A percentile compares a stretch with the other conserved stretches of the same genome.
Evolutionary conservation across 352 stramenopile species (phyloP).

Genomic region (Peronosclerospora sorghi): DNA sequence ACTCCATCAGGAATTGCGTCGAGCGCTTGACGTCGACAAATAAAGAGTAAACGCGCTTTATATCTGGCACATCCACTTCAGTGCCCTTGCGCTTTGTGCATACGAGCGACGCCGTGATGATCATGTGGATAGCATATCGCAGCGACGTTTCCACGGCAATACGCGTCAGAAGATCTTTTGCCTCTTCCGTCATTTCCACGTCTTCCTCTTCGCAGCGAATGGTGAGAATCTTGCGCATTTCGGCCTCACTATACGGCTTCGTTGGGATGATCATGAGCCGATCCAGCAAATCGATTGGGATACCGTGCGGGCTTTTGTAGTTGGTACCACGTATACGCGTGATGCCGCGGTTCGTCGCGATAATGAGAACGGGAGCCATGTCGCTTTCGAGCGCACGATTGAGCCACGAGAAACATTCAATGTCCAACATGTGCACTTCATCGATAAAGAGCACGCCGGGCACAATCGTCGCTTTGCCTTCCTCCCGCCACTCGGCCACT

Average conservation of each 20-base stretch:
- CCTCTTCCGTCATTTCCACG: slow-evolving; percentile 96
- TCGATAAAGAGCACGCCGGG: slow-evolving; percentile 99
- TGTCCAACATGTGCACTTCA: slow-evolving; percentile 99
- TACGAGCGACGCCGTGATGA: slow-evolving; percentile 94
- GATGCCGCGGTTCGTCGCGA: slow-evolving; percentile 98
- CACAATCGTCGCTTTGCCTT: slow-evolving; percentile 96
- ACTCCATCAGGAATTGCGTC: slow-evolving; percentile 99
- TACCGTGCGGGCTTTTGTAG: slow-evolving; percentile 97
- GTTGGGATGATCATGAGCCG: slow-evolving; percentile 98
- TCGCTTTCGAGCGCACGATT: slow-evolving; percentile 97
- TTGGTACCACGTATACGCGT: slow-evolving; percentile 97
- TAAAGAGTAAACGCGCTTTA: slow-evolving; percentile 92
- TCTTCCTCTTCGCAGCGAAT: slow-evolving; percentile 98
- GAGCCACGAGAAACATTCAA: slow-evolving; percentile 99
- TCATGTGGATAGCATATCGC: slow-evolving; percentile 99
- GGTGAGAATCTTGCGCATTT: slow-evolving; percentile 94
- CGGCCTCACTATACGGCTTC: slow-evolving; percentile 90
- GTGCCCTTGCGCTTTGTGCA: slow-evolving; percentile 90
- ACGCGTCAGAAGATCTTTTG: slow-evolving; percentile 94
- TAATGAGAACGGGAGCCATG: slow-evolving; percentile 97
- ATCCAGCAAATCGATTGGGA: slow-evolving; percentile 97
- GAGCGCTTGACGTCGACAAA: slow-evolving; percentile 98
- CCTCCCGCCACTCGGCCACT: slow-evolving; percentile 92
- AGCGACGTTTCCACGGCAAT: slow-evolving; percentile 97
- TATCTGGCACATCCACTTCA: slow-evolving; percentile 83